Percentiles rank a stretch among this genome's conserved stretches.
Conservation (phyloP, 2,329 filamentous ascomycete genomes). For the Nemania bipapillata region DNA sequence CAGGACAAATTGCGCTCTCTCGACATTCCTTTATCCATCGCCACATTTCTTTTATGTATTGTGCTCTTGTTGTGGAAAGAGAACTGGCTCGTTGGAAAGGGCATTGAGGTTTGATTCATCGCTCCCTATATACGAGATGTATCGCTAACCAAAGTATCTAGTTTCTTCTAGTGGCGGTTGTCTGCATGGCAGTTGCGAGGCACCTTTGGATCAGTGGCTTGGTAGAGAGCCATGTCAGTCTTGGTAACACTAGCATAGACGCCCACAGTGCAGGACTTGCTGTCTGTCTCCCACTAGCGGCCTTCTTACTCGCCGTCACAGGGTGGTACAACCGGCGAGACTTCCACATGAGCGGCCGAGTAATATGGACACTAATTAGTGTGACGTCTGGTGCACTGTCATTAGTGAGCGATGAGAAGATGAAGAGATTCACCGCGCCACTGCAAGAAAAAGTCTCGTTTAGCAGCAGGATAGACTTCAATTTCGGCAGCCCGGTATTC, state of each 20-base stretch:
- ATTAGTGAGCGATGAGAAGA: slow-evolving; percentile 30
- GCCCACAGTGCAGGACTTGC: slow-evolving; percentile 29
- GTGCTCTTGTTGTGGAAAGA: slow-evolving; percentile 35
- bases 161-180: slow-evolving; percentile 31
- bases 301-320: slow-evolving; percentile 30
- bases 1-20: slow-evolving; percentile 28
- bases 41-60: slow-evolving; percentile 33
- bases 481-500: slow-evolving; percentile 32
- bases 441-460: slow-evolving; percentile 25
- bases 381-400: slow-evolving; percentile 29
- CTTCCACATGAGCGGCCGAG: slow-evolving; percentile 32
- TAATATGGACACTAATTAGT: slow-evolving; percentile 30
- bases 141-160: slow-evolving; percentile 25
- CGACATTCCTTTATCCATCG: slow-evolving; percentile 30
- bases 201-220: slow-evolving; percentile 32
- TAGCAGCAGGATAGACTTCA: slow-evolving; percentile 13
- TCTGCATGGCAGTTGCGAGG: slow-evolving; percentile 32
- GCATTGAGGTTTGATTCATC: slow-evolving; percentile 31
- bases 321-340: slow-evolving; percentile 39
- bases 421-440: slow-evolving; percentile 29
- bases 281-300: slow-evolving; percentile 32
- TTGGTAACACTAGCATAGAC: slow-evolving; percentile 25
- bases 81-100: slow-evolving; percentile 39
- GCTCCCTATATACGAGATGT: not conserved
- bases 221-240: slow-evolving; percentile 27